phyloP scores from a whole-genome alignment of 2,329 filamentous ascomycete species.

The Aspergillus aculeatinus region DNA sequence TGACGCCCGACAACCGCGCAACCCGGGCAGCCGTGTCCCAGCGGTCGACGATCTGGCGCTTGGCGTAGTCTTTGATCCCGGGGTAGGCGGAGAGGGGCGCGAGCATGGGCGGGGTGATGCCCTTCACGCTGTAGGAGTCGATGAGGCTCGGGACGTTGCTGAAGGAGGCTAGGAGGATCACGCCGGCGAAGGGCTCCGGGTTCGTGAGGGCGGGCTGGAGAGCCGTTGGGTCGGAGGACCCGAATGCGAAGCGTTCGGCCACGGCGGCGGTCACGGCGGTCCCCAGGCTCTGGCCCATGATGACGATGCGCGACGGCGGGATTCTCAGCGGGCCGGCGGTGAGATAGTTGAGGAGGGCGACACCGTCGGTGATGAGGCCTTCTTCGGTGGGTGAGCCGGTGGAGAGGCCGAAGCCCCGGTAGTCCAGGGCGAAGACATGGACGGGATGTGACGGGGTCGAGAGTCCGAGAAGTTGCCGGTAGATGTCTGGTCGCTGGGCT shows the following conservation, averaged over 20 bases:
- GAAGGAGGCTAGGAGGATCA: conserved; percentile 79
- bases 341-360: conserved; percentile 67
- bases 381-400: conserved; percentile 77
- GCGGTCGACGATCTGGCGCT: conserved; percentile 68
- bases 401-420: conserved; percentile 81
- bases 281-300: conserved; percentile 84
- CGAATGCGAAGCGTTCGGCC: conserved; percentile 66
- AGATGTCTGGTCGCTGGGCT: conserved; percentile 70
- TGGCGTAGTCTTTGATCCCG: conserved; percentile 60
- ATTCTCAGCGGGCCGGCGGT: conserved; percentile 61
- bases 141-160: conserved; percentile 71
- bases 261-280: conserved; percentile 78
- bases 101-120: conserved; percentile 71
- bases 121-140: conserved; percentile 74
- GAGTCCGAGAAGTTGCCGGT: conserved; percentile 72
- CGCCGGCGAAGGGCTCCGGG: conserved; percentile 68
- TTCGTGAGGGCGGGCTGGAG: conserved; percentile 44
- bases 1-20: conserved; percentile 38
- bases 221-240: conserved; percentile 31
- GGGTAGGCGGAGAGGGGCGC: conserved; percentile 70
- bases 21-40: conserved; percentile 75
- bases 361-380: conserved; percentile 77
- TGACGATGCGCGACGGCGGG: conserved; percentile 68
- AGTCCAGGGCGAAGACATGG: conserved; percentile 86
- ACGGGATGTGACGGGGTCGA: conserved; percentile 61